A percentile compares a stretch with the other conserved stretches of the same genome.
These are phyloP conservation scores for Amanita fuliginea DNA, from an alignment of 768 basidiomycete genomes.

Conservation along the genomic window DNA sequence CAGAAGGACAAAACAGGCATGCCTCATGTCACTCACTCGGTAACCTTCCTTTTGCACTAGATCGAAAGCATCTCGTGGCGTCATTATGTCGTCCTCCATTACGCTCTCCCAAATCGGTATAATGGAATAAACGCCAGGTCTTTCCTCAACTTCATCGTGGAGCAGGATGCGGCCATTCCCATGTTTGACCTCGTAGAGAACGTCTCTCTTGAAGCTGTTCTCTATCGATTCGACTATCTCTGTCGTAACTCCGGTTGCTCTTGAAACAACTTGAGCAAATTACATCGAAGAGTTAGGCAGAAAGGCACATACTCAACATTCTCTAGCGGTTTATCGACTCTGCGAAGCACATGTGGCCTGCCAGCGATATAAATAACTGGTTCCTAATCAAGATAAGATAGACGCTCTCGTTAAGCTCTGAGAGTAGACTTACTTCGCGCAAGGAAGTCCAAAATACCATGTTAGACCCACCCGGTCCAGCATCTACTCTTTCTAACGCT, in stretches of 20 bases:
- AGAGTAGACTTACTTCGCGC: constrained; percentile 50
- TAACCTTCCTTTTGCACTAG: constrained; percentile 70
- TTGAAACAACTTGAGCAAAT: constrained; percentile 15
- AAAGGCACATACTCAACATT: constrained; percentile 79
- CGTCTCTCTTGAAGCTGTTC: constrained; percentile 73
- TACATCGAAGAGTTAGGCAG: background rate
- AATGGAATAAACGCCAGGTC: constrained; percentile 81
- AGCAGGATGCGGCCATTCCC: constrained; percentile 74
- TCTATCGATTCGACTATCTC: constrained; percentile 90
- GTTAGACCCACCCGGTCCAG: constrained; percentile 65
- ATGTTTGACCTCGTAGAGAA: constrained; percentile 67
- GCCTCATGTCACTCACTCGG: constrained; percentile 31
- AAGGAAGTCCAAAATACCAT: constrained; percentile 90
- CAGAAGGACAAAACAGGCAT: background rate
- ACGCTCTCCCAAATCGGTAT: constrained; percentile 94
- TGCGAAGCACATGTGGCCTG: constrained; percentile 81
- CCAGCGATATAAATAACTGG: constrained; percentile 88
- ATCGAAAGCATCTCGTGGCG: constrained; percentile 73
- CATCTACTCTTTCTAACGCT: constrained; percentile 71
- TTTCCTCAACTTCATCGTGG: constrained; percentile 93
- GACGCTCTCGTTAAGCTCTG: background rate
- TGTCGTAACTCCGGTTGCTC: constrained; percentile 91
- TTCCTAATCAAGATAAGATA: constrained; percentile 38
- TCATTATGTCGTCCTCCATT: constrained; percentile 72
- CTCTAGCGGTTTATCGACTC: constrained; percentile 79